Conservation (phyloP, 2,329 filamentous ascomycete genomes). For the Aspergillus pseudotamarii region DNA sequence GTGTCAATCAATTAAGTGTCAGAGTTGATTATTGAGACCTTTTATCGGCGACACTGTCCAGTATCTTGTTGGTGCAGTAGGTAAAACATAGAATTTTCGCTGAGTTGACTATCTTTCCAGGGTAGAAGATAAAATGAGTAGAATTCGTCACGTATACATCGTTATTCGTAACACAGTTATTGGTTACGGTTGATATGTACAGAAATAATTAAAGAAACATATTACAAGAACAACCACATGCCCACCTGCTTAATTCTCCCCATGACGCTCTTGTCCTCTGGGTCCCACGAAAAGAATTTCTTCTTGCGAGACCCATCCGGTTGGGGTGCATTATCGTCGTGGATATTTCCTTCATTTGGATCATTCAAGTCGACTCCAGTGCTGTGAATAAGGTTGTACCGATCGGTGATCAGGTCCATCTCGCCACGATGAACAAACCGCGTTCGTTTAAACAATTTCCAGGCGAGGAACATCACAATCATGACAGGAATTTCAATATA, state of each 20-base stretch:
- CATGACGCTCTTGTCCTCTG: conserved; percentile 15
- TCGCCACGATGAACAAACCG: conserved; percentile 48
- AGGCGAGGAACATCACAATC: conserved; percentile 57
- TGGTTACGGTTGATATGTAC: background rate
- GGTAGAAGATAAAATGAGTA: background rate
- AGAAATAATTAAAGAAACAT: background rate
- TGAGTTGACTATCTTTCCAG: background rate
- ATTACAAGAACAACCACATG: conserved; percentile 44
- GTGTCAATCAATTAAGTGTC: too few relatives aligned
- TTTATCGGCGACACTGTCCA: too few relatives aligned
- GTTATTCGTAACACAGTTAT: background rate
- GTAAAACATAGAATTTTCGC: too few relatives aligned
- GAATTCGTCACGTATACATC: background rate
- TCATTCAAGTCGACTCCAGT: conserved; percentile 28
- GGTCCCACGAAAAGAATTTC: background rate
- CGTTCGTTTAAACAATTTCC: conserved; percentile 58
- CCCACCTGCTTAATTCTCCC: conserved; percentile 34
- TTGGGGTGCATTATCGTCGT: background rate
- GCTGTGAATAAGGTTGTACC: conserved; percentile 28
- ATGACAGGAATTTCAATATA: conserved; percentile 67
- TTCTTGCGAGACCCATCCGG: background rate
- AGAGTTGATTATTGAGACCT: too few relatives aligned
- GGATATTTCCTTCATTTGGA: conserved; percentile 9
- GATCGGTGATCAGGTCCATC: conserved; percentile 58
- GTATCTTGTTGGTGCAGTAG: too few relatives aligned